A percentile compares a stretch with the other conserved stretches of the same genome.
These are phyloP conservation scores for Chlamydomonas reinhardtii DNA, from an alignment of 163 green algal genomes.

Conservation along the genomic window DNA sequence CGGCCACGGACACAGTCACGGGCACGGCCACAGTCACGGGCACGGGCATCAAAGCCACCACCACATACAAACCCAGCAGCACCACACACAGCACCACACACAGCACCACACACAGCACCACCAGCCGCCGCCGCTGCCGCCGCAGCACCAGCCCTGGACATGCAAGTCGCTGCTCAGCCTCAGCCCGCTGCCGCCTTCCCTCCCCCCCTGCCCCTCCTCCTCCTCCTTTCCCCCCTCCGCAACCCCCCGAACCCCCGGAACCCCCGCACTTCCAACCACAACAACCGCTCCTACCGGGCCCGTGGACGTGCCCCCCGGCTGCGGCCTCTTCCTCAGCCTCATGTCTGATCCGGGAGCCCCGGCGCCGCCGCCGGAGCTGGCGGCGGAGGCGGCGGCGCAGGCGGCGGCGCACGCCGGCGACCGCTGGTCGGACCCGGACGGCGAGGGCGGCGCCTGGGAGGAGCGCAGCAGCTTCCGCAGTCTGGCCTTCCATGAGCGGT, in stretches of 20 bases:
- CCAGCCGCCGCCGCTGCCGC: neutral
- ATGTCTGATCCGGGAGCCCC: neutral
- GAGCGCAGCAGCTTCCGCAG: slow-evolving; percentile 43
- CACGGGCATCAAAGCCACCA: neutral
- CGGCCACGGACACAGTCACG: neutral
- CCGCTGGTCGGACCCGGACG: slow-evolving; percentile 46
- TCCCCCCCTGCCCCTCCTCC: too few relatives aligned
- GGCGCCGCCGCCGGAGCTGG: slow-evolving; percentile 1
- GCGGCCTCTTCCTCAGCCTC: slow-evolving; percentile 24
- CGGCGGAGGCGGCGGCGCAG: slow-evolving; percentile 30
- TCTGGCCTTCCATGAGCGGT: slow-evolving; percentile 44
- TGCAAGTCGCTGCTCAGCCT: slow-evolving; percentile 14
- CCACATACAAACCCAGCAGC: neutral
- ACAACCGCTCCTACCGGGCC: neutral
- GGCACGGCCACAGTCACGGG: neutral
- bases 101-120: neutral
- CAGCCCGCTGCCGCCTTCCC: neutral
- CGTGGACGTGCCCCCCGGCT: slow-evolving; percentile 20
- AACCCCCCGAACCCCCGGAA: neutral
- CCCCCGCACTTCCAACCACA: neutral
- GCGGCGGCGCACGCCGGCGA: slow-evolving; percentile 23
- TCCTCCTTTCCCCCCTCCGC: neutral
- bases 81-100: neutral
- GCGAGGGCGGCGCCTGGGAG: slow-evolving; percentile 48
- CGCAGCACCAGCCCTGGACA: neutral